phyloP scores from a whole-genome alignment of 2,329 filamentous ascomycete genomes.

The Ophiocordyceps sinensis region DNA sequence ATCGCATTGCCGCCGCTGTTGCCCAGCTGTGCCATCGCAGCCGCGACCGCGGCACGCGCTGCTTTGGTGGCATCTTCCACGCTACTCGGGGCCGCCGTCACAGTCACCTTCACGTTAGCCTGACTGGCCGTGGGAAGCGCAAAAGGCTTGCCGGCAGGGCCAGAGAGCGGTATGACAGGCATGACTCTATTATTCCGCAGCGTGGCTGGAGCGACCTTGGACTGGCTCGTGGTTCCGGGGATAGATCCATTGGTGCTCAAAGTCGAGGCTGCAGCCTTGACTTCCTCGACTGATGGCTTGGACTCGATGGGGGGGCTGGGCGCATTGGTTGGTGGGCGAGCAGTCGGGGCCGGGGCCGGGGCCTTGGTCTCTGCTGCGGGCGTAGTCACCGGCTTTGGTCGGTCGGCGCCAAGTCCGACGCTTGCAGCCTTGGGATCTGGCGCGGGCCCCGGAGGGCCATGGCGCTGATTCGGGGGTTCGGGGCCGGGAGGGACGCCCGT shows the following conservation, averaged over 20 bases:
- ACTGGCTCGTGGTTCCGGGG: constrained; percentile 19
- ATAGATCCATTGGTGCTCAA: constrained; percentile 21
- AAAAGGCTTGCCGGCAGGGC: constrained; percentile 25
- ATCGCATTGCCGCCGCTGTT: constrained; percentile 32
- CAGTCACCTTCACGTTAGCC: constrained; percentile 21
- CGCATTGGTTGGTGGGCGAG: constrained; percentile 30
- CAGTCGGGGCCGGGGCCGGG: constrained; percentile 30
- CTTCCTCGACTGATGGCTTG: constrained; percentile 41
- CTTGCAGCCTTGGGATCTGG: constrained; percentile 28
- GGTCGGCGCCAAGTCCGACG: constrained; percentile 30
- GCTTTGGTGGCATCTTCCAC: constrained; percentile 58
- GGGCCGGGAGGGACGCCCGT: constrained; percentile 42
- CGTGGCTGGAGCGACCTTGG: constrained; percentile 29
- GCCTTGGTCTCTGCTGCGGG: constrained; percentile 40
- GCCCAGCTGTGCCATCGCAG: constrained; percentile 61
- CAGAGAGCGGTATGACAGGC: constrained; percentile 51
- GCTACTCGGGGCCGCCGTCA: constrained; percentile 20
- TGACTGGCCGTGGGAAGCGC: constrained; percentile 15
- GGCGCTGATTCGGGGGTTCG: constrained; percentile 40
- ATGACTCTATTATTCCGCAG: constrained; percentile 40
- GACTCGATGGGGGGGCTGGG: constrained; percentile 54
- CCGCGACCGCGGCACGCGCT: constrained; percentile 63
- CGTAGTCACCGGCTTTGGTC: constrained; percentile 29
- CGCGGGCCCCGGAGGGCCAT: constrained; percentile 31
- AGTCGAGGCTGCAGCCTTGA: constrained; percentile 29